Conservation (phyloP, 1,284 basidiomycete species). For the Trametes pubescens region DNA sequence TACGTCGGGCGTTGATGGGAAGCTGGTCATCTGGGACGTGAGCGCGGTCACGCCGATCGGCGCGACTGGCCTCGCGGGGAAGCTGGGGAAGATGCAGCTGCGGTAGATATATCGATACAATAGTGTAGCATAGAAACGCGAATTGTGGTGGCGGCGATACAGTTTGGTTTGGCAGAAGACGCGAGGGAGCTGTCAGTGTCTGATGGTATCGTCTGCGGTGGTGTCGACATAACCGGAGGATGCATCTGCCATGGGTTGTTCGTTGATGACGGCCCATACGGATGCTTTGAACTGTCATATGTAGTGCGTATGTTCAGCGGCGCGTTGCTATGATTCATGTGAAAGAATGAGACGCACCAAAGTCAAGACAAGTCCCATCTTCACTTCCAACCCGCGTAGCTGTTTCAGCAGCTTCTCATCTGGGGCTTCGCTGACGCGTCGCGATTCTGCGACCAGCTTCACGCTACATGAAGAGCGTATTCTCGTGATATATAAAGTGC, state of each 20-base stretch:
- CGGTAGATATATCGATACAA: conserved; percentile 42
- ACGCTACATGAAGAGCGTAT: neutral
- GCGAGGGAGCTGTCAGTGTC: conserved; percentile 11
- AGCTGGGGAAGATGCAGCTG: conserved; percentile 60
- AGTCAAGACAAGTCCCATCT: conserved; percentile 94
- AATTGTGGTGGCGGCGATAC: neutral
- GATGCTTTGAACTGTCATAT: conserved; percentile 93
- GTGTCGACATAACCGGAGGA: conserved; percentile 43
- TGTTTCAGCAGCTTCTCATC: conserved; percentile 82
- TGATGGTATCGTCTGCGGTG: conserved; percentile 48
- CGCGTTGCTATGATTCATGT: neutral
- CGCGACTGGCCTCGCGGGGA: conserved; percentile 37
- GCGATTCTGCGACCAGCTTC: conserved; percentile 67
- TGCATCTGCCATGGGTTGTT: conserved; percentile 70
- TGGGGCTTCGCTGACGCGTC: conserved; percentile 68
- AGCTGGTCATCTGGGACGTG: conserved; percentile 92
- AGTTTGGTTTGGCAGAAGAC: conserved; percentile 15
- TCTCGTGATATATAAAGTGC: neutral
- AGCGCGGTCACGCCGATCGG: conserved; percentile 53
- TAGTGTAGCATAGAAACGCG: conserved; percentile 23
- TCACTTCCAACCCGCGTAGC: conserved; percentile 87
- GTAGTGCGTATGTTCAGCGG: neutral
- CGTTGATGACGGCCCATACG: conserved; percentile 94
- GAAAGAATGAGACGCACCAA: conserved; percentile 59
- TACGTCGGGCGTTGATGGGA: conserved; percentile 96